A percentile compares a stretch with the other conserved stretches of the same genome.
These are phyloP conservation scores for Phytophthora megakarya DNA, from an alignment of 352 stramenopile species.

Conservation along the genomic window DNA sequence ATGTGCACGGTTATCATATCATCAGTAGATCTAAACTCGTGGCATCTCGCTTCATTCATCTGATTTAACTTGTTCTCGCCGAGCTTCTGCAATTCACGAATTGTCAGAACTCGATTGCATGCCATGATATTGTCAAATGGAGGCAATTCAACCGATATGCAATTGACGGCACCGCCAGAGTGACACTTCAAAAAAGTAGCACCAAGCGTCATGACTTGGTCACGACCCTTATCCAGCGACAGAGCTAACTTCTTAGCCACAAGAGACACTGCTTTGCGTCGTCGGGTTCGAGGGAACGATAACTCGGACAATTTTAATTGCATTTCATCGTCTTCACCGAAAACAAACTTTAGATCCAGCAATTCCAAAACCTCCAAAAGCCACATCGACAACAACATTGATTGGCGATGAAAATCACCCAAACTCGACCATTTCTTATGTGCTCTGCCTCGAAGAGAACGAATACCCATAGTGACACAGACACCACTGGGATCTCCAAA, in stretches of 20 bases:
- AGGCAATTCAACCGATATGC: slow-evolving; percentile 18
- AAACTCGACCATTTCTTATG: slow-evolving; percentile 38
- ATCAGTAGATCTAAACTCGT: not conserved
- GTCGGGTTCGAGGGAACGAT: slow-evolving; percentile 32
- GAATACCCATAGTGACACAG: slow-evolving; percentile 20
- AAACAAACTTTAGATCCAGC: slow-evolving; percentile 48
- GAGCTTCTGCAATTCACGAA: slow-evolving; percentile 31
- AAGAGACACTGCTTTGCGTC: slow-evolving; percentile 34
- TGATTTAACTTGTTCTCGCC: slow-evolving; percentile 14
- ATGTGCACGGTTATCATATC: slow-evolving; percentile 17
- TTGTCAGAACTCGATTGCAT: slow-evolving; percentile 22
- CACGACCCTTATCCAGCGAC: not conserved
- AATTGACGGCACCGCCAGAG: slow-evolving; percentile 12
- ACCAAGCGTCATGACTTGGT: slow-evolving; percentile 36
- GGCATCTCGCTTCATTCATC: not conserved
- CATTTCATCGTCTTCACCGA: slow-evolving; percentile 24
- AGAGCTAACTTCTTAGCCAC: slow-evolving; percentile 30
- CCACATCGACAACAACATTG: slow-evolving; percentile 41
- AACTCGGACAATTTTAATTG: not conserved
- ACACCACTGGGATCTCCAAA: slow-evolving; percentile 13
- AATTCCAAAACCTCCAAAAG: slow-evolving; percentile 42
- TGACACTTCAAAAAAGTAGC: slow-evolving; percentile 48
- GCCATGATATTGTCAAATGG: slow-evolving; percentile 19
- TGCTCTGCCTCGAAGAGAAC: slow-evolving; percentile 14
- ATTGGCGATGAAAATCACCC: slow-evolving; percentile 37